A percentile compares a stretch with the other conserved stretches of the same genome.
phyloP scores from a whole-genome alignment of 2,329 filamentous ascomycete species.

The Aspergillus eucalypticola region DNA sequence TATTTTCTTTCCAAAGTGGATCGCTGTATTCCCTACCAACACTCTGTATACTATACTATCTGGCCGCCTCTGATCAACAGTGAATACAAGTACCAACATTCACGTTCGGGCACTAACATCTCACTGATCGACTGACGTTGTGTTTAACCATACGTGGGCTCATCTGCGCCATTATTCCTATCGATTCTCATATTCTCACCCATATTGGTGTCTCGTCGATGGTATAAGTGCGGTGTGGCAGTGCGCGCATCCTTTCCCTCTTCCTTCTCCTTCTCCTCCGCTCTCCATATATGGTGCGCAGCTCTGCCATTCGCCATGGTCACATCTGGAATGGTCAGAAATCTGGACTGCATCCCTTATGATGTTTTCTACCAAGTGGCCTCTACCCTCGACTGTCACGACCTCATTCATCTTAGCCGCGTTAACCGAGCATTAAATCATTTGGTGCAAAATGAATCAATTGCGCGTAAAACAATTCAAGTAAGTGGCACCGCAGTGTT shows the following conservation, averaged over 20 bases:
- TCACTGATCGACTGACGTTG: background rate
- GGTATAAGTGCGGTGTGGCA: background rate
- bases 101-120: background rate
- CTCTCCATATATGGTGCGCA: background rate
- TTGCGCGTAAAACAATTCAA: constrained; percentile 60
- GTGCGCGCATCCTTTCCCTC: background rate
- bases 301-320: background rate
- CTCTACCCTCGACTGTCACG: constrained; percentile 56
- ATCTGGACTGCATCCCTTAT: constrained; percentile 57
- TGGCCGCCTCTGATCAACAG: background rate
- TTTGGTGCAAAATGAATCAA: constrained; percentile 55
- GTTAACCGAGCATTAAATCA: constrained; percentile 55
- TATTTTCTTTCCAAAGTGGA: background rate
- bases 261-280: background rate
- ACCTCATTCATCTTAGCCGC: constrained; percentile 59
- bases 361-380: constrained; percentile 65
- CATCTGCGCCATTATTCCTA: background rate
- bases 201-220: background rate
- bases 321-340: constrained; percentile 14
- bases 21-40: background rate
- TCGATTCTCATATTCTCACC: background rate
- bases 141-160: background rate
- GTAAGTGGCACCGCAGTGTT: constrained; percentile 40
- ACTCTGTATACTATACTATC: too few species aligned
- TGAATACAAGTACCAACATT: background rate